Percentiles rank a stretch among this genome's conserved stretches.
Evolutionary conservation across 2,329 filamentous ascomycete species (phyloP).

Genomic region (Fusarium foetens): DNA sequence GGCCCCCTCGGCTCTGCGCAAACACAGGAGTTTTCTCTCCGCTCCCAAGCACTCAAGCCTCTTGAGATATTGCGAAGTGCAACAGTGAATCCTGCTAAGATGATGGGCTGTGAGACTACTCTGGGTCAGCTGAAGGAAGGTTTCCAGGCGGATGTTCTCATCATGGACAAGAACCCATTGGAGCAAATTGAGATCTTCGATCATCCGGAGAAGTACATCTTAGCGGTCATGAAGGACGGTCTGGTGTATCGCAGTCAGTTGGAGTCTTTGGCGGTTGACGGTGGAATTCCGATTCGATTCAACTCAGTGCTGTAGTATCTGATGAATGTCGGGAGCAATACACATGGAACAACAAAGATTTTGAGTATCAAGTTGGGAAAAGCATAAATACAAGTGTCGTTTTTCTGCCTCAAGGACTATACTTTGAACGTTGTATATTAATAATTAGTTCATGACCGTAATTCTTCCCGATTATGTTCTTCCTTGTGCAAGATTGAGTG

Average conservation of each 20-base stretch:
- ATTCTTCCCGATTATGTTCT: too few relatives aligned
- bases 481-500: neutral
- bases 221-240: neutral
- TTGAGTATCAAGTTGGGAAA: neutral
- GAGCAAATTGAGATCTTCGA: neutral
- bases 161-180: neutral
- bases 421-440: accelerated
- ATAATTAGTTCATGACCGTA: accelerated
- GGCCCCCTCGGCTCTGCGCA: neutral
- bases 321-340: accelerated
- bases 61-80: neutral
- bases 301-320: neutral
- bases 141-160: neutral
- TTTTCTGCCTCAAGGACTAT: accelerated
- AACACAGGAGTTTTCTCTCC: neutral
- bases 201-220: neutral
- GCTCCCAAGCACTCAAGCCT: neutral
- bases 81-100: neutral
- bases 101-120: neutral
- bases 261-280: neutral
- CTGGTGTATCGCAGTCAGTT: neutral
- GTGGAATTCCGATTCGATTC: neutral
- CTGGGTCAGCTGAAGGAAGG: neutral
- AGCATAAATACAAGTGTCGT: accelerated
- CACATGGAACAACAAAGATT: too few relatives aligned